Evolutionary conservation across 805 yeast species (phyloP).

Genomic region (Saturnispora dispora): DNA sequence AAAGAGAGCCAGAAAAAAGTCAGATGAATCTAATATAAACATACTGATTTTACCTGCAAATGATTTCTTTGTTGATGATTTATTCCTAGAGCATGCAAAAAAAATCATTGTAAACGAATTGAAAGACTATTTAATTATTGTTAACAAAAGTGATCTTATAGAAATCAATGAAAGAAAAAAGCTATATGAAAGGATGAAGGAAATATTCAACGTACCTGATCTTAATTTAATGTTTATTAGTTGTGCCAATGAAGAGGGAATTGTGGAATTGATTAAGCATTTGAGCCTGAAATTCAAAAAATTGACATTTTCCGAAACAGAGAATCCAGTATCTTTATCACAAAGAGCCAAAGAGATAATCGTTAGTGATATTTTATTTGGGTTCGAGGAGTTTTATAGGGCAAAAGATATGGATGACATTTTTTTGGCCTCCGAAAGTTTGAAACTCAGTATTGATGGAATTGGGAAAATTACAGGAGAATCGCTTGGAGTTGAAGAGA

Average conservation of each 20-base stretch:
- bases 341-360: slow-evolving; percentile 69
- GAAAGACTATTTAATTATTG: slow-evolving; percentile 30
- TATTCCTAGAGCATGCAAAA: slow-evolving; percentile 32
- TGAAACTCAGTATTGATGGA: slow-evolving; percentile 69
- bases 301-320: slow-evolving; percentile 39
- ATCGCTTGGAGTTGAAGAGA: slow-evolving; percentile 80
- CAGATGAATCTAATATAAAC: slow-evolving; percentile 56
- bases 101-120: slow-evolving; percentile 16
- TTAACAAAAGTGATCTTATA: slow-evolving; percentile 55
- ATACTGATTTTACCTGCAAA: slow-evolving; percentile 49
- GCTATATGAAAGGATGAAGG: slow-evolving; percentile 16
- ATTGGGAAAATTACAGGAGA: slow-evolving; percentile 91
- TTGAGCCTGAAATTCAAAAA: slow-evolving; percentile 40
- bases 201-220: slow-evolving; percentile 21
- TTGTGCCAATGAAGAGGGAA: slow-evolving; percentile 48
- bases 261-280: slow-evolving; percentile 34
- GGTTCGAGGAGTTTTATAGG: slow-evolving; percentile 54
- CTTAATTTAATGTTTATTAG: slow-evolving; percentile 40
- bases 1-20: slow-evolving; percentile 54
- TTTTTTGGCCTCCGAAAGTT: slow-evolving; percentile 70
- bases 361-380: slow-evolving; percentile 64
- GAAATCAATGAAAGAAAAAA: slow-evolving; percentile 2
- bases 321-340: slow-evolving; percentile 66
- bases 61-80: slow-evolving; percentile 28
- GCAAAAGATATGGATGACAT: slow-evolving; percentile 53